Percentiles rank a stretch among this genome's conserved stretches.
Evolutionary conservation across 2,329 filamentous ascomycete species (phyloP).

Genomic region (Fusarium burgessii): DNA sequence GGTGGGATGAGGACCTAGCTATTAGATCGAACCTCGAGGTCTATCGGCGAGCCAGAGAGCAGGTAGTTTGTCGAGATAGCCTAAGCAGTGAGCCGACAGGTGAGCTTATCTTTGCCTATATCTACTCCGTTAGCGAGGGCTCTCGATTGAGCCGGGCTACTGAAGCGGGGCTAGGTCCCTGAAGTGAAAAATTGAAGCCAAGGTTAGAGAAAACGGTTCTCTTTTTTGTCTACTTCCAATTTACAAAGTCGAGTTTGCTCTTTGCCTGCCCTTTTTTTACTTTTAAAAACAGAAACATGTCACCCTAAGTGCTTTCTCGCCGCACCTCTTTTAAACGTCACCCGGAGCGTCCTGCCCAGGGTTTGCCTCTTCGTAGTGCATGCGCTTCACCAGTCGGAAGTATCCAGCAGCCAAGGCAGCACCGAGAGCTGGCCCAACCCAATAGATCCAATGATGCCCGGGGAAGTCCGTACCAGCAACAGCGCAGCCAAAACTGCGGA

Average conservation of each 20-base stretch:
- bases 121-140: not conserved
- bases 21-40: not conserved
- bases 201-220: not conserved
- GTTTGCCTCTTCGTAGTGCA: slow-evolving; percentile 61
- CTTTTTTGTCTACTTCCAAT: not conserved
- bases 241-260: not conserved
- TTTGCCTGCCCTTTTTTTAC: not conserved
- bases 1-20: not conserved
- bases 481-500: slow-evolving; percentile 59
- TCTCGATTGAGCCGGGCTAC: not conserved
- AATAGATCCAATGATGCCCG: slow-evolving; percentile 61
- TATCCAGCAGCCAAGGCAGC: slow-evolving; percentile 57
- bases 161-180: not conserved
- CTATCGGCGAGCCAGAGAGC: not conserved
- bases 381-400: slow-evolving; percentile 59
- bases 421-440: slow-evolving; percentile 61
- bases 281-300: not conserved
- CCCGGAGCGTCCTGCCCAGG: slow-evolving; percentile 50
- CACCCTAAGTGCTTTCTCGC: not conserved
- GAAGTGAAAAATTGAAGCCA: not conserved
- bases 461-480: slow-evolving; percentile 53
- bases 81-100: not conserved
- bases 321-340: not conserved
- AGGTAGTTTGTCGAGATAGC: not conserved
- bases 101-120: not conserved